Conservation (phyloP, 2,329 filamentous ascomycete genomes). For the Dryadomyces quercus-mongolicae region DNA sequence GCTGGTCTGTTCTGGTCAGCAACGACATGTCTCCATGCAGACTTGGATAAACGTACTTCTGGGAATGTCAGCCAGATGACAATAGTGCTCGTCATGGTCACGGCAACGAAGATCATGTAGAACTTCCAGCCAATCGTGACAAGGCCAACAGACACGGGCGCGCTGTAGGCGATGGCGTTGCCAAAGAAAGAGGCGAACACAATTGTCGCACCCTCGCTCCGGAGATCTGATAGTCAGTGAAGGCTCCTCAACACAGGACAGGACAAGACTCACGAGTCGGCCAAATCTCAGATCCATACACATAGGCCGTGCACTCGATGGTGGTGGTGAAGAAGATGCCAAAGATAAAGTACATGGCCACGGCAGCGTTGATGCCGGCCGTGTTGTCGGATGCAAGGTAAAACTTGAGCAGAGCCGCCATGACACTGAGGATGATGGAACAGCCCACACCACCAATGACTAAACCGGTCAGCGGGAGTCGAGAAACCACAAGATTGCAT, state of each 20-base stretch:
- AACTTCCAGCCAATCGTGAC: background rate
- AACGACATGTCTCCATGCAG: background rate
- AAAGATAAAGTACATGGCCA: constrained; percentile 1
- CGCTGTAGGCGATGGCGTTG: constrained; percentile 17
- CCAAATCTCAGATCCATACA: background rate
- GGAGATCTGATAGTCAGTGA: background rate
- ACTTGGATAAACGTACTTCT: background rate
- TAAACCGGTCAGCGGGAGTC: background rate
- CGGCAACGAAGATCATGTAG: background rate
- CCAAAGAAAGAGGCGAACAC: background rate
- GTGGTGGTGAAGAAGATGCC: background rate
- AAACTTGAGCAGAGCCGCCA: background rate
- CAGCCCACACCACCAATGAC: background rate
- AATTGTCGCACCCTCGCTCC: background rate
- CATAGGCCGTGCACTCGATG: background rate
- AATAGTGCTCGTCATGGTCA: background rate
- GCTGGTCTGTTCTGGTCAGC: background rate
- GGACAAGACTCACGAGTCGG: background rate
- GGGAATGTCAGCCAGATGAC: background rate
- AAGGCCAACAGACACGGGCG: constrained; percentile 6
- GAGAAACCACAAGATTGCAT: no score
- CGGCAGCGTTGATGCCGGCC: background rate
- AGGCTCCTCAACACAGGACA: background rate
- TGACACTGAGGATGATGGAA: background rate
- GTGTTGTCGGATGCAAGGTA: background rate